A percentile compares a stretch with the other conserved stretches of the same genome.
phyloP scores from a whole-genome alignment of 2,329 filamentous ascomycete species.

The Talaromyces sp. region DNA sequence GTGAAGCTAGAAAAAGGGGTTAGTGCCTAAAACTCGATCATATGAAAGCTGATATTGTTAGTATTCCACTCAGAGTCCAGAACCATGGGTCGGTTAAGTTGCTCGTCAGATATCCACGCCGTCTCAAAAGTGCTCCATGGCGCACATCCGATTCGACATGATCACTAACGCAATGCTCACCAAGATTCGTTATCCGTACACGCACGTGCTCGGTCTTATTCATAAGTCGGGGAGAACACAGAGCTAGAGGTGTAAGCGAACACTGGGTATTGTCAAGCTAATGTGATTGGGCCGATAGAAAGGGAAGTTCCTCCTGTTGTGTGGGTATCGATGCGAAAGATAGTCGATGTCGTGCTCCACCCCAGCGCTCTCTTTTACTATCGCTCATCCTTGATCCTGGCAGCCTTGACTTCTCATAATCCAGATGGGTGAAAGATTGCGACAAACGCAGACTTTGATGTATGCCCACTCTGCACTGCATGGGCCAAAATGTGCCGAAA shows the following conservation, averaged over 20 bases:
- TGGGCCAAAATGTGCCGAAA: neutral
- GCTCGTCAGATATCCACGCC: neutral
- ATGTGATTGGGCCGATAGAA: neutral
- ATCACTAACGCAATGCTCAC: constrained; percentile 72
- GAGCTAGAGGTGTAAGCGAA: neutral
- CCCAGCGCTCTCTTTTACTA: neutral
- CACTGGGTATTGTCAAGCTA: neutral
- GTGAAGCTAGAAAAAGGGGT: neutral
- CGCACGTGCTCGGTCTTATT: constrained; percentile 25
- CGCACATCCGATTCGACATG: constrained; percentile 77
- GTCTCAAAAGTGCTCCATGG: constrained; percentile 55
- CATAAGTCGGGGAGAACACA: neutral
- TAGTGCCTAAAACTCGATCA: constrained; percentile 30
- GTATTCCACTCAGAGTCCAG: neutral
- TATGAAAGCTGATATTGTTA: constrained; percentile 3
- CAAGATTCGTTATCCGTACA: constrained; percentile 24
- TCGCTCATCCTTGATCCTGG: neutral
- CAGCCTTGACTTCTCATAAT: neutral
- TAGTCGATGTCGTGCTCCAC: neutral
- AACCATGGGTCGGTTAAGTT: neutral
- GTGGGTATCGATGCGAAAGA: neutral
- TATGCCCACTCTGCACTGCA: neutral
- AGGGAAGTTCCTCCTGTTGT: neutral
- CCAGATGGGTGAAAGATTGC: neutral
- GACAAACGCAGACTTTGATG: neutral